Evolutionary conservation across 148 eudicot genomes (phyloP).

Genomic region (Nepenthes mirabilis): DNA sequence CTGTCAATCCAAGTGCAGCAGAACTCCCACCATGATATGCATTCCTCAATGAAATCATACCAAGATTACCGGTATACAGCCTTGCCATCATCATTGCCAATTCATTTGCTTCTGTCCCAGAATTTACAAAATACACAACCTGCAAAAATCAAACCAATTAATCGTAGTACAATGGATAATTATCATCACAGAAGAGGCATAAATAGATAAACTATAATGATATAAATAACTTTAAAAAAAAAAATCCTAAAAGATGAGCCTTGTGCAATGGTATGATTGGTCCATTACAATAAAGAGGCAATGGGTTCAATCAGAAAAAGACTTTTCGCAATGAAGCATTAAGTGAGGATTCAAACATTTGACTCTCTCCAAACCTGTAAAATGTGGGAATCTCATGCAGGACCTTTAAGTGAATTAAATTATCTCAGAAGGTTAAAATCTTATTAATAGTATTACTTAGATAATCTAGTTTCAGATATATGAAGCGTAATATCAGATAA

Average conservation of each 20-base stretch:
- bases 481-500: too few species aligned
- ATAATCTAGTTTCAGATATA: too few species aligned
- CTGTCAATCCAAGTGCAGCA: conserved; percentile 74
- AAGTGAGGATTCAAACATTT: too few species aligned
- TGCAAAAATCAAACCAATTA: conserved; percentile 20
- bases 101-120: conserved; percentile 98
- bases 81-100: conserved; percentile 91
- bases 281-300: not conserved
- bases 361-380: too few species aligned
- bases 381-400: too few species aligned
- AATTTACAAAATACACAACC: conserved; percentile 98
- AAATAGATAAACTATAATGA: too few species aligned
- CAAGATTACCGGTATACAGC: conserved; percentile 77
- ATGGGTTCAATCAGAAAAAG: not conserved
- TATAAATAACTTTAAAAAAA: too few species aligned
- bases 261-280: not conserved
- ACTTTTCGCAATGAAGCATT: not conserved
- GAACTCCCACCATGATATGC: conserved; percentile 97
- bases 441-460: too few species aligned
- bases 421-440: too few species aligned
- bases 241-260: too few species aligned
- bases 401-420: too few species aligned
- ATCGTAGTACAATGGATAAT: not conserved
- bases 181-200: too few species aligned
- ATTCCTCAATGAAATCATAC: conserved; percentile 85